A percentile compares a stretch with the other conserved stretches of the same genome.
phyloP scores from a whole-genome alignment of 2,329 filamentous ascomycete genomes.

The Monosporascus sp. region DNA sequence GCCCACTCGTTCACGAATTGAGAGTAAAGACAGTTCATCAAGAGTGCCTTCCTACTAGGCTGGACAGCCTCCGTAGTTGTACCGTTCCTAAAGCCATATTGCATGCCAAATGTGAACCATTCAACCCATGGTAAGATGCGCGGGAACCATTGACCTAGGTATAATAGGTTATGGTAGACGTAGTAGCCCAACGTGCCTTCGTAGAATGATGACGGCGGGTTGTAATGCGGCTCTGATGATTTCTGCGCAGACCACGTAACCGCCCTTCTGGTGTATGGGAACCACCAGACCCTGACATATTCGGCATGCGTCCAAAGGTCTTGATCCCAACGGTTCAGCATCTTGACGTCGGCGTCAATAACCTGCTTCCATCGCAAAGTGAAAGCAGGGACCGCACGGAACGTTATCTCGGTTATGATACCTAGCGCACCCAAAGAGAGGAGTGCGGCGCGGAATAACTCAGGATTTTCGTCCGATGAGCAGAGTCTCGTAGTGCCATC shows the following conservation, averaged over 20 bases:
- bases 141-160: constrained; percentile 71
- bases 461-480: constrained; percentile 60
- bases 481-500: constrained; percentile 72
- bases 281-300: constrained; percentile 96
- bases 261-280: constrained; percentile 82
- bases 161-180: constrained; percentile 87
- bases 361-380: constrained; percentile 84
- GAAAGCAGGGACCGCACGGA: constrained; percentile 73
- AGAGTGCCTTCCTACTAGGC: constrained; percentile 69
- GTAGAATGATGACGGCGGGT: constrained; percentile 68
- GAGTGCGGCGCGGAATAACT: constrained; percentile 83
- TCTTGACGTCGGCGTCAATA: constrained; percentile 61
- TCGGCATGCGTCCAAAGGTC: constrained; percentile 79
- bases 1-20: constrained; percentile 99
- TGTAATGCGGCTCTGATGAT: constrained; percentile 54
- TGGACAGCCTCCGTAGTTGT: constrained; percentile 69
- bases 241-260: constrained; percentile 88
- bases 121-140: constrained; percentile 81
- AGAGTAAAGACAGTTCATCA: constrained; percentile 98
- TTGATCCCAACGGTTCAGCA: constrained; percentile 66
- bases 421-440: constrained; percentile 85
- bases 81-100: constrained; percentile 81
- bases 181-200: constrained; percentile 78
- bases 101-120: constrained; percentile 96
- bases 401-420: constrained; percentile 84